Evolutionary conservation across 495 filamentous ascomycete genomes (phyloP), one percentile per base, ranked within the genome.

Genomic region (Glarea lozoyensis): DNA sequence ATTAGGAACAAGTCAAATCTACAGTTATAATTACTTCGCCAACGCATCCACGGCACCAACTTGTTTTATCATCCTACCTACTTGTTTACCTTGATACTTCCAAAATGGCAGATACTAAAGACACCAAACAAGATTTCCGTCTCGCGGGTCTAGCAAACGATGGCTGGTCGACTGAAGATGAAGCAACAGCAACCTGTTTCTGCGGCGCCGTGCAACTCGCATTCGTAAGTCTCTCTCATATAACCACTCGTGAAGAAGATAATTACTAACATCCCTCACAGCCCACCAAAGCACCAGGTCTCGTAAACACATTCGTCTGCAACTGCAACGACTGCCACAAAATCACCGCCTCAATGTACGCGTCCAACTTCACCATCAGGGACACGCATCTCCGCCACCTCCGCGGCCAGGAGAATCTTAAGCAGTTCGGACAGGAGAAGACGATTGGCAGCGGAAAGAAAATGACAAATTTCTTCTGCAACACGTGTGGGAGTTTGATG

Each of bases 241-340:
- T n/a, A n/a, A n/a, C n/a, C n/a, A n/a, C n/a, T n/a, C n/a, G n/a
- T n/a, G n/a, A n/a, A n/a, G n/a, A n/a, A n/a, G n/a, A n/a, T n/a
- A n/a, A n/a, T n/a, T n/a, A 16, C 40, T 17, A 25, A 39, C 32
- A 39, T 40, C 30, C 48, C 40, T 18, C 30, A 15, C 43, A 69
- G 65, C 65, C 67, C 17, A 63, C 55, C 24, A 18, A 61, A 51
- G 51, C 42, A 10, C 61, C 63, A 2, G 69, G 66, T 23, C 50
- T 73, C 1, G 37, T 72, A 47, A 58, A 64, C 57, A 65, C 56
- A 38, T 75, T 75, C 55, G 40, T 74, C 46, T 78, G 72, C 59
- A 66, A 78, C 60, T 76, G 73, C 59, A 48, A 56, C 19, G 72
- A 76, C 60, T 75, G 72, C 56, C 69, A 60, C 43, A 78, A 78